A percentile compares a stretch with the other conserved stretches of the same genome.
Evolutionary conservation across 345 rosid species (phyloP).

Genomic region (Hypericum perforatum): DNA sequence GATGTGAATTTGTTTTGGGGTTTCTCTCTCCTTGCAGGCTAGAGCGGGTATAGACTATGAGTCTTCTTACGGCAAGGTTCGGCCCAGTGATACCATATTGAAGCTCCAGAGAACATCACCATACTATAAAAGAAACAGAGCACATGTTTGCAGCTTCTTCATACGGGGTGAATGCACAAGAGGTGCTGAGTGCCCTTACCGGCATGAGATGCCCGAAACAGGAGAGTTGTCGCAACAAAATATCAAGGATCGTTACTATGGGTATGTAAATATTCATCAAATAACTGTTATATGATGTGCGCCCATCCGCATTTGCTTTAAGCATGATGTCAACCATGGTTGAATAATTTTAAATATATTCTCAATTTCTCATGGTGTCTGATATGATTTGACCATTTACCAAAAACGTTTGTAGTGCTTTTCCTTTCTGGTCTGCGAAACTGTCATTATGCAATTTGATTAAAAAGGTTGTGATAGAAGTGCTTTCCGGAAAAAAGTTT

Average conservation of each 20-base stretch:
- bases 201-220: conserved; percentile 93
- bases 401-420: too few relatives aligned
- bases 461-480: too few relatives aligned
- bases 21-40: conserved; percentile 39
- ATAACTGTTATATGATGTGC: not conserved
- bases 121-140: conserved; percentile 81
- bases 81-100: conserved; percentile 76
- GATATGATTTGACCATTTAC: too few relatives aligned
- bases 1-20: not conserved
- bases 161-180: conserved; percentile 91
- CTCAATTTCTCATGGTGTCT: too few relatives aligned
- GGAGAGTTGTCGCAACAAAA: conserved; percentile 96
- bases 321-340: not conserved
- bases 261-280: conserved; percentile 34
- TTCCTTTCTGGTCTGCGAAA: too few relatives aligned
- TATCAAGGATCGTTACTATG: conserved; percentile 91
- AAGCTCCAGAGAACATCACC: conserved; percentile 95
- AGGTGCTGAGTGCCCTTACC: conserved; percentile 91
- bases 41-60: conserved; percentile 96
- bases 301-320: not conserved
- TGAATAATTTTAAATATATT: too few relatives aligned
- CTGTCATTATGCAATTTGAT: too few relatives aligned
- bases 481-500: too few relatives aligned
- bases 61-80: conserved; percentile 86
- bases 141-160: conserved; percentile 94